Evolutionary conservation across 1,139 yeast species (phyloP).

Genomic region (Protomyces arabidopsidicola): DNA sequence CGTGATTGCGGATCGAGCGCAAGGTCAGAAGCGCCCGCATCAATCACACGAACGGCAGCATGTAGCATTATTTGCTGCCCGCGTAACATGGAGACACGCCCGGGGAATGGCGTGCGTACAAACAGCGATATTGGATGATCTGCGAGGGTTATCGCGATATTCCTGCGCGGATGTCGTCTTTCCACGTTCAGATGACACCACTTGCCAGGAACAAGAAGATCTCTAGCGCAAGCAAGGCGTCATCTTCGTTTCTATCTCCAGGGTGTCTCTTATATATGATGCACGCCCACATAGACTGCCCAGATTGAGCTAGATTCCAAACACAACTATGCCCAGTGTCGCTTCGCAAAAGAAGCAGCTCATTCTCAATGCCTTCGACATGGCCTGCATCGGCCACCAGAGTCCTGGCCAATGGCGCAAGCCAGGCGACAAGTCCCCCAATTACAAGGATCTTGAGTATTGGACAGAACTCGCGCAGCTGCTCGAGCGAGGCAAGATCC

Average conservation of each 20-base stretch:
- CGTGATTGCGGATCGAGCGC: too few species aligned
- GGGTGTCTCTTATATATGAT: not conserved
- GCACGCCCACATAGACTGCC: not conserved
- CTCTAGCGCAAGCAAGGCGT: too few species aligned
- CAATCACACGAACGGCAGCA: too few species aligned
- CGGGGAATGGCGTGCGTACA: too few species aligned
- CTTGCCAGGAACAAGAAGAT: too few species aligned
- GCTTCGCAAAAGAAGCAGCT: slow-evolving; percentile 33
- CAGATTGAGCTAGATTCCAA: not conserved
- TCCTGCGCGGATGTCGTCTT: too few species aligned
- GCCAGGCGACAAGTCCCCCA: slow-evolving; percentile 44
- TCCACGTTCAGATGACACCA: too few species aligned
- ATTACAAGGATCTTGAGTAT: slow-evolving; percentile 44
- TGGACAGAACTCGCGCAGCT: slow-evolving; percentile 48
- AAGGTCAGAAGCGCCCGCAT: too few species aligned
- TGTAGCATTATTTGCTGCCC: too few species aligned
- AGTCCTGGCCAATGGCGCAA: slow-evolving; percentile 47
- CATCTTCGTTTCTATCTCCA: not conserved
- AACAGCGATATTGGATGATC: too few species aligned
- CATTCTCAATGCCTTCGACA: slow-evolving; percentile 45
- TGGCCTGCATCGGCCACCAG: slow-evolving; percentile 46
- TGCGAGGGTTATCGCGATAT: too few species aligned
- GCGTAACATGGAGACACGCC: too few species aligned
- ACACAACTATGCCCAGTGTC: not conserved
- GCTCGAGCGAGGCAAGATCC: slow-evolving; percentile 48